Base-by-base conservation (phyloP, 768 basidiomycete genomes). In the Boletellus sp. region DNA sequence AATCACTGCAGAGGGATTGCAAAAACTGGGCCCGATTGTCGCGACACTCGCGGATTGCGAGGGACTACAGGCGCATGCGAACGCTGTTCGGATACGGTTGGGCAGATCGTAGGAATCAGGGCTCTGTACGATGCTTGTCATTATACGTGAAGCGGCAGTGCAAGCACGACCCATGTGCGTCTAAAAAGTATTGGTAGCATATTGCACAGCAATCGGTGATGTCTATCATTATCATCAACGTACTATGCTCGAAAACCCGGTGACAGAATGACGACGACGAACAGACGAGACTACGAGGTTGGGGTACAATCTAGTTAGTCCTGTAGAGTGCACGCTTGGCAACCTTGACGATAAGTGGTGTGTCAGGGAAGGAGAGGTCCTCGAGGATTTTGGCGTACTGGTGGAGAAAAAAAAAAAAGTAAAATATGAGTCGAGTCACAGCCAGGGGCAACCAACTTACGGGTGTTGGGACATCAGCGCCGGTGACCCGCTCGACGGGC, bases 381-480 rank as follows among this genome's bases (percentile, higher is more conserved):
- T 98, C 95, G 44, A 98, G 82, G 69, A 85, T 85, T 56, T 82
- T 79, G 48, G 95, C 93, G 65, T 98, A 98, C 90, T 95, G 59
- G n/a, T n/a, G n/a, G n/a, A n/a, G n/a, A n/a, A n/a, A n/a, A n/a
- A 9, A 47, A 42, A 39, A 23, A 51, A 33, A 4, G 16, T 17
- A 51, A 59, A 1, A 26, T 19, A 15, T 62, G 2, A 64, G 52
- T n/a, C 22, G 47, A 22, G 48, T 26, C 17, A 17, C n/a, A 55
- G 31, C 35, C 46, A 57, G 19, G 31, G 60, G 2, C 24, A 34
- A 40, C 42, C 6, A 20, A 77, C 89, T 60, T 51, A 91, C 93
- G 46, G 95, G 96, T 62, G 96, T 99, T 37, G 95, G 95, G 35
- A 99, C 85, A 64, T 99, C 90, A 55, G 96, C 94, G 62, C 96